Conservation (phyloP, 805 yeast genomes). For the Debaryomyces castellii region DNA sequence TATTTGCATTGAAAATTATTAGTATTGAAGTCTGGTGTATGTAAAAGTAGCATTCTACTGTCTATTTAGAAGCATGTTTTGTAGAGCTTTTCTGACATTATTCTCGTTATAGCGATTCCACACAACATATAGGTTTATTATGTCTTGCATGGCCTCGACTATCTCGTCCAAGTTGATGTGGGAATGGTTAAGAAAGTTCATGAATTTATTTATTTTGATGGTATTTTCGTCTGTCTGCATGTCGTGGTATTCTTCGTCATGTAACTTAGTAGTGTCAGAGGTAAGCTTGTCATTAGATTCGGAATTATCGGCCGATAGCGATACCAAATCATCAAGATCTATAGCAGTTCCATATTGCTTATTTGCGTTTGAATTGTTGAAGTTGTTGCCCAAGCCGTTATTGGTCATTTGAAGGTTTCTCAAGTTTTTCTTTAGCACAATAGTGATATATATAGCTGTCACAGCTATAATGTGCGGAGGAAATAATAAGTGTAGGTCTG, state of each 20-base stretch:
- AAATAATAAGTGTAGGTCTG: constrained; percentile 77
- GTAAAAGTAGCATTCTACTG: background rate
- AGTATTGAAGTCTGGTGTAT: no score
- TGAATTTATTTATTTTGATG: constrained; percentile 52
- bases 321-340: constrained; percentile 40
- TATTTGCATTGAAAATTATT: no score
- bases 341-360: constrained; percentile 13
- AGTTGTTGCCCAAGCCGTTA: constrained; percentile 8
- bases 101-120: constrained; percentile 87
- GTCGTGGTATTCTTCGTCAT: constrained; percentile 18
- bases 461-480: constrained; percentile 91
- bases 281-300: constrained; percentile 1
- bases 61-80: constrained; percentile 37
- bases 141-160: constrained; percentile 80
- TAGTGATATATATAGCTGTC: constrained; percentile 76
- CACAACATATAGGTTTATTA: constrained; percentile 74
- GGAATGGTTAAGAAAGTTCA: constrained; percentile 69
- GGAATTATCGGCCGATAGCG: constrained; percentile 11
- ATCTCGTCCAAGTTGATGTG: constrained; percentile 77
- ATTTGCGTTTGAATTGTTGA: constrained; percentile 14
- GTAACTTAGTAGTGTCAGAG: constrained; percentile 5
- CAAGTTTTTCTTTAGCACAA: constrained; percentile 51
- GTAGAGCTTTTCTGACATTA: constrained; percentile 49
- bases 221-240: constrained; percentile 35
- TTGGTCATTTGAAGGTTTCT: constrained; percentile 10